Conservation (phyloP, 106 monocot species). For the Dendrobium catenatum region DNA sequence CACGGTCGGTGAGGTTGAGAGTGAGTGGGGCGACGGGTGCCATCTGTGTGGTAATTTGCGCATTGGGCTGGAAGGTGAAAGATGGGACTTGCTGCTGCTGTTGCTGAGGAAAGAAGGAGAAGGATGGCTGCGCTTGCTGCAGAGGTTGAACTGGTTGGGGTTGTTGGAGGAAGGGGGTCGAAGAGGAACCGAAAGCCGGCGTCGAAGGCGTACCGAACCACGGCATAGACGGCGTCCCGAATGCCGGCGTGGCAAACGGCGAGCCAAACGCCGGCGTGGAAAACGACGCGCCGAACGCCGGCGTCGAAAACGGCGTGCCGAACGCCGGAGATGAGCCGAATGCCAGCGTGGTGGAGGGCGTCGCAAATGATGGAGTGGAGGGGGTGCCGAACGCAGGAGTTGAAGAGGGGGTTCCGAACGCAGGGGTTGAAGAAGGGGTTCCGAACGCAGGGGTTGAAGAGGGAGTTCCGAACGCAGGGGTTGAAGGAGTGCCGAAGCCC, state of each 20-base stretch:
- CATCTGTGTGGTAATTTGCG: constrained; percentile 86
- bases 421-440: constrained; percentile 17
- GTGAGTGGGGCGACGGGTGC: constrained; percentile 79
- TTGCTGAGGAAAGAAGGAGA: constrained; percentile 36
- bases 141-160: constrained; percentile 20
- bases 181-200: constrained; percentile 18
- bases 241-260: constrained; percentile 8
- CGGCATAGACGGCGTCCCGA: constrained; percentile 13
- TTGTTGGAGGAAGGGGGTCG: constrained; percentile 28
- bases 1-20: constrained; percentile 66
- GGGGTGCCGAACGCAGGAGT: constrained; percentile 24
- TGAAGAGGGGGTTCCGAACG: constrained; percentile 20
- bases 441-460: constrained; percentile 29
- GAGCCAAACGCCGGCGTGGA: constrained; percentile 19
- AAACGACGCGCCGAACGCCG: constrained; percentile 14
- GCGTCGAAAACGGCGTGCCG: constrained; percentile 4
- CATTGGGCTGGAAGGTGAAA: constrained; percentile 16
- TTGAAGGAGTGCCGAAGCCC: constrained; percentile 23
- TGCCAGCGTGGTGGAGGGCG: constrained; percentile 9
- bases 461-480: constrained; percentile 21
- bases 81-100: constrained; percentile 20
- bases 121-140: constrained; percentile 30
- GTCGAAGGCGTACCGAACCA: constrained; percentile 22
- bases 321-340: constrained; percentile 19
- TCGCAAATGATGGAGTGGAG: constrained; percentile 15